A percentile compares a stretch with the other conserved stretches of the same genome.
Conservation (phyloP, 129 eudicot species). For the Saussurea involucrata region DNA sequence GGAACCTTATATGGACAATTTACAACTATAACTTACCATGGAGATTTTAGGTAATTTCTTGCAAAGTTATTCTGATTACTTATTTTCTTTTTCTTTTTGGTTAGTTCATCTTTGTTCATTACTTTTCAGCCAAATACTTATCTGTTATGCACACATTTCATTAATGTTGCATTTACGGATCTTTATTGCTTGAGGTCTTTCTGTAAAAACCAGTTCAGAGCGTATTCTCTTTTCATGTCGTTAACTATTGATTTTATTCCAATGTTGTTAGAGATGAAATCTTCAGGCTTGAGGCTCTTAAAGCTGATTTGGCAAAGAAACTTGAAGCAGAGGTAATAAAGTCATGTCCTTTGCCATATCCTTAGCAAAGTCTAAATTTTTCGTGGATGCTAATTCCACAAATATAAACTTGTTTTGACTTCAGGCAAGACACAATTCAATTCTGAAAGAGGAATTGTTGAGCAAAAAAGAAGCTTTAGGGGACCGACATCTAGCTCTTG, state of each 20-base stretch:
- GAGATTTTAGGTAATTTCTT: no score
- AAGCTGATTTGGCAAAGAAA: slow-evolving; percentile 47
- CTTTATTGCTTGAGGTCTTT: slow-evolving; percentile 8
- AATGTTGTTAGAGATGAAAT: slow-evolving; percentile 59
- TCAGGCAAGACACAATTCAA: slow-evolving; percentile 57
- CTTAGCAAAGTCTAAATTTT: not conserved
- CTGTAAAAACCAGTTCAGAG: not conserved
- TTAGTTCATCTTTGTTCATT: no score
- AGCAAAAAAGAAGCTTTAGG: slow-evolving; percentile 60
- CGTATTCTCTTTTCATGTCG: not conserved
- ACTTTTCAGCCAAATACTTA: no score
- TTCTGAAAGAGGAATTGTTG: slow-evolving; percentile 49
- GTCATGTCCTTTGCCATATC: not conserved
- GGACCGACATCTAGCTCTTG: slow-evolving; percentile 67
- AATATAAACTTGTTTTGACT: slow-evolving; percentile 9
- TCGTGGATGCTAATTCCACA: not conserved
- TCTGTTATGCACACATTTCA: not conserved
- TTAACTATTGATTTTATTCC: not conserved
- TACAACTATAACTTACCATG: no score
- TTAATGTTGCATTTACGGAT: not conserved
- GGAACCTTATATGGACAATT: no score
- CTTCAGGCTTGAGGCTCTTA: slow-evolving; percentile 58
- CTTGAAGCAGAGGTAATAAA: slow-evolving; percentile 51
- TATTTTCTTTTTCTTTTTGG: no score
- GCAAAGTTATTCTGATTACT: no score